These are phyloP conservation scores for Echinochloa phyllopogon DNA, from an alignment of 176 grass and related monocot genomes.

Conservation along the genomic window DNA sequence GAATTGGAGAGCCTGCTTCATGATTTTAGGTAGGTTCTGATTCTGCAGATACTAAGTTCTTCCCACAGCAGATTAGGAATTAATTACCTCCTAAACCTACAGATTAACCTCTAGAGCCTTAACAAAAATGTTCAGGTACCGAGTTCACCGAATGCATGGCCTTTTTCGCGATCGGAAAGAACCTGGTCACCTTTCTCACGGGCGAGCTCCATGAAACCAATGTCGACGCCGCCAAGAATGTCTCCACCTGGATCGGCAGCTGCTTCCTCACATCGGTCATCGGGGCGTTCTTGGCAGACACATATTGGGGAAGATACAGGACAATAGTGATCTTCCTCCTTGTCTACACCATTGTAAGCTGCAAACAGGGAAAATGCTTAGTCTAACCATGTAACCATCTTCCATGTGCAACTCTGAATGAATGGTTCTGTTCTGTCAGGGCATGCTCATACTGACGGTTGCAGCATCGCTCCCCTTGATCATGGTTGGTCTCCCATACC, in stretches of 20 bases:
- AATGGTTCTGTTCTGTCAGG: conserved; percentile 8
- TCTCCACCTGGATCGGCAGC: conserved; percentile 30
- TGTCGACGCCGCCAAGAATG: conserved; percentile 11
- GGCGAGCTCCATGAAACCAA: conserved; percentile 37
- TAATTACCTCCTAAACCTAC: background rate
- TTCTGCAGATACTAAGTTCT: background rate
- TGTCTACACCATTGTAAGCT: background rate
- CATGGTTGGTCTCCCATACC: background rate
- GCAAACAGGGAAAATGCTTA: too few species aligned
- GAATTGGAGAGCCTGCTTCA: conserved; percentile 49
- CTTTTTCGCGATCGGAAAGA: conserved; percentile 33
- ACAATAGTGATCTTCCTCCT: conserved; percentile 10
- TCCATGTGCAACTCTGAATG: conserved; percentile 1
- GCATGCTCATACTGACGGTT: conserved; percentile 44
- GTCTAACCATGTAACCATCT: background rate
- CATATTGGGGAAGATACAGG: conserved; percentile 35
- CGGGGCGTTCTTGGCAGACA: conserved; percentile 39
- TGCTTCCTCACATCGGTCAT: conserved; percentile 37
- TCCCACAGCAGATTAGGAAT: background rate
- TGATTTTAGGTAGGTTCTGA: conserved; percentile 38
- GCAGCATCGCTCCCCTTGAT: conserved; percentile 40
- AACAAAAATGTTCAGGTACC: background rate
- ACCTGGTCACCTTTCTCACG: conserved; percentile 32
- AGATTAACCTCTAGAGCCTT: background rate
- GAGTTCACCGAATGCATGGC: conserved; percentile 32